A percentile compares a stretch with the other conserved stretches of the same genome.
These are phyloP conservation scores for Phragmites australis DNA, from an alignment of 176 grass and related monocot species.

Conservation along the genomic window DNA sequence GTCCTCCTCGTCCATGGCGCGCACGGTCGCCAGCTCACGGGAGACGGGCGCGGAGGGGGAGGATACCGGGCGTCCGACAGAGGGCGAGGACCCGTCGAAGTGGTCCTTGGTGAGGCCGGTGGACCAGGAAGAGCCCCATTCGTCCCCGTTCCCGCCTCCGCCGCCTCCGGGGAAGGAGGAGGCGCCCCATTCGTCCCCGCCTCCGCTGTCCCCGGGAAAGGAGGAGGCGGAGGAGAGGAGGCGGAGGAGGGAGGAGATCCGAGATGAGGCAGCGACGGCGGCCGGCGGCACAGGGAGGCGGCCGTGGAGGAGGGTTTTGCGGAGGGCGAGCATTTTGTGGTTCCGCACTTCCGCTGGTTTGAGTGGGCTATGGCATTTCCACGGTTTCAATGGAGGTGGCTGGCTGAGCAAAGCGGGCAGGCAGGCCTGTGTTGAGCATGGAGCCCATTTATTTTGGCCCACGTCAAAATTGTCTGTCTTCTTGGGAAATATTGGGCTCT, in stretches of 20 bases:
- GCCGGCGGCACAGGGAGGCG: constrained; percentile 49
- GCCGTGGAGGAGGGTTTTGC: constrained; percentile 67
- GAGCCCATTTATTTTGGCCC: constrained; percentile 28
- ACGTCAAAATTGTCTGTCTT: too few species aligned
- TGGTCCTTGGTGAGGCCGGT: constrained; percentile 88
- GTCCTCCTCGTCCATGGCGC: constrained; percentile 67
- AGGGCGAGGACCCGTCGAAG: constrained; percentile 65
- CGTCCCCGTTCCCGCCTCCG: constrained; percentile 37
- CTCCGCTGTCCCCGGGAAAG: constrained; percentile 1
- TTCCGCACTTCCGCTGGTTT: constrained; percentile 8
- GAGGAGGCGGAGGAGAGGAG: constrained; percentile 27
- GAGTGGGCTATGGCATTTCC: constrained; percentile 37
- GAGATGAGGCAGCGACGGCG: constrained; percentile 6
- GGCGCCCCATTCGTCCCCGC: constrained; percentile 60
- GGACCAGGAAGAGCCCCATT: constrained; percentile 87
- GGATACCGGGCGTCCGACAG: constrained; percentile 25
- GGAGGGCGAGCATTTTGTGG: constrained; percentile 54
- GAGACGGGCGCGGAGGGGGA: constrained; percentile 35
- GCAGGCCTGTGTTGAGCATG: not conserved
- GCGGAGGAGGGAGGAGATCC: constrained; percentile 52
- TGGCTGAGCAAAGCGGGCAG: not conserved
- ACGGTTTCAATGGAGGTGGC: constrained; percentile 36
- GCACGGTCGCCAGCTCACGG: constrained; percentile 37
- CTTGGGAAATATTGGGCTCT: too few species aligned
- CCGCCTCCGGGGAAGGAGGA: constrained; percentile 36